Evolutionary conservation across 306 rosid genomes (phyloP).

Genomic region (Rubus idaeus): DNA sequence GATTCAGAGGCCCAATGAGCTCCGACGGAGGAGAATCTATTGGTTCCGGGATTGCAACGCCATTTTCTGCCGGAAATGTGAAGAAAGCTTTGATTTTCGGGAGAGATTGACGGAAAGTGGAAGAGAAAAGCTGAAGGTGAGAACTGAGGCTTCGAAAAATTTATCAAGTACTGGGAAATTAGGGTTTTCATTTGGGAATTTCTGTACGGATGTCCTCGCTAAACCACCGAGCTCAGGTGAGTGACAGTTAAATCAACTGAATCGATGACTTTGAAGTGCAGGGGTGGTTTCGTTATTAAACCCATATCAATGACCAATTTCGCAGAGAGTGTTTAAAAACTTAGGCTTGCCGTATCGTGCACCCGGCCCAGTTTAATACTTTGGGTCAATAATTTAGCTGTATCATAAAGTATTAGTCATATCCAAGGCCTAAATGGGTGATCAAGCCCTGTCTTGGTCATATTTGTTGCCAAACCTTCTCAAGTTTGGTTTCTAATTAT

Average conservation of each 20-base stretch:
- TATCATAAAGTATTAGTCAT: too few relatives aligned
- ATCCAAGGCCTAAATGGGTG: too few relatives aligned
- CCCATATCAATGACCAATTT: neutral
- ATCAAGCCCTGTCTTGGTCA: too few relatives aligned
- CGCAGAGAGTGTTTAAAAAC: neutral
- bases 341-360: neutral
- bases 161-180: conserved; percentile 29
- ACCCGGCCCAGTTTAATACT: neutral
- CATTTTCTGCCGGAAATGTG: conserved; percentile 32
- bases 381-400: too few relatives aligned
- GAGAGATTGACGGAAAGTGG: conserved; percentile 32
- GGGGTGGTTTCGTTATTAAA: neutral
- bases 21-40: conserved; percentile 32
- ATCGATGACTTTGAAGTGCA: neutral
- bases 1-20: conserved; percentile 42
- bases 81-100: conserved; percentile 28
- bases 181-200: conserved; percentile 42
- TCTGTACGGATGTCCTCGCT: neutral
- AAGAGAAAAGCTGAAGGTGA: conserved; percentile 29
- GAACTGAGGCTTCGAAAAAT: conserved; percentile 27
- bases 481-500: neutral
- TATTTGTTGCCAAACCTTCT: neutral
- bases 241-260: neutral
- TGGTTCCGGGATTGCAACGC: conserved; percentile 25
- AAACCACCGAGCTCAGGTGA: conserved; percentile 7